These are phyloP conservation scores for Saccharomycopsis crataegensis DNA, from an alignment of 1,139 yeast genomes.

Conservation along the genomic window DNA sequence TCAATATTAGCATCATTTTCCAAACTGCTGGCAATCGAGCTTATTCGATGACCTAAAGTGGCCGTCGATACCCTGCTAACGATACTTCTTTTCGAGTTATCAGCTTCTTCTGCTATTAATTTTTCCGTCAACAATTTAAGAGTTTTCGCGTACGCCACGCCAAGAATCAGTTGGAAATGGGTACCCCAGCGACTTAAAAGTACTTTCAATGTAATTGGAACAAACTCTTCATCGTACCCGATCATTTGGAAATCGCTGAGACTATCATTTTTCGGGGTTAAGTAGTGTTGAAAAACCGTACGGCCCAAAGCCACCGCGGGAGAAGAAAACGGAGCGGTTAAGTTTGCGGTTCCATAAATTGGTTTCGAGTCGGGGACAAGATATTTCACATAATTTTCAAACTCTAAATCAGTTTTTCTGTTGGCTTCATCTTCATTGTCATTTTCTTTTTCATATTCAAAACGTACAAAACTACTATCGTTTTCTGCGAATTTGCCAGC, in stretches of 20 bases:
- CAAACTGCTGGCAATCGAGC: too few species aligned
- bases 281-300: slow-evolving; percentile 63
- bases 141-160: slow-evolving; percentile 57
- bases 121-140: slow-evolving; percentile 23
- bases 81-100: too few species aligned
- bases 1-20: background rate
- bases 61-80: too few species aligned
- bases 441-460: too few species aligned
- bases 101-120: too few species aligned
- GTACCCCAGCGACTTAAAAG: slow-evolving; percentile 71
- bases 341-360: slow-evolving; percentile 44
- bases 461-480: too few species aligned
- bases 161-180: slow-evolving; percentile 51
- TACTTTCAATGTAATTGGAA: slow-evolving; percentile 52
- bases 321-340: slow-evolving; percentile 58
- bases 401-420: slow-evolving; percentile 27
- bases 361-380: slow-evolving; percentile 59
- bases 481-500: too few species aligned
- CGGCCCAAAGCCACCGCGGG: slow-evolving; percentile 72
- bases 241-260: slow-evolving; percentile 67
- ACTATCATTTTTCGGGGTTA: slow-evolving; percentile 31
- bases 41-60: too few species aligned
- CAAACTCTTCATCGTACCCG: slow-evolving; percentile 56
- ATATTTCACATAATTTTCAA: slow-evolving; percentile 68
- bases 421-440: background rate